Evolutionary conservation across 257 asterid genomes (phyloP), one percentile per base, ranked within the genome.

Genomic region (Solanum verrucosum): DNA sequence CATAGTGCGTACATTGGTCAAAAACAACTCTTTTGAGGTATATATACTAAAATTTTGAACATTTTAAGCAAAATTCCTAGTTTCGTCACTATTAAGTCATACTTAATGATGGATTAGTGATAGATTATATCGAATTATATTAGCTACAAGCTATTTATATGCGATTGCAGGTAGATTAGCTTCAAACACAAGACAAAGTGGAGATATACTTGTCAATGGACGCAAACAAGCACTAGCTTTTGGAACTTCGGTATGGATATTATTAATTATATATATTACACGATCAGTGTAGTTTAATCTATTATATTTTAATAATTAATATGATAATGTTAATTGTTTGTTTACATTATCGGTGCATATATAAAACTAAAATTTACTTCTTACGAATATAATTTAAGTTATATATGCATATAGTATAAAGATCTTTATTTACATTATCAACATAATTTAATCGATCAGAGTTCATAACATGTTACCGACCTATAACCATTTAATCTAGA

Each of bases 201-300:
- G 90, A 42, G 86, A 88, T 12, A 75, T 88, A 59, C 88, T 85
- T 2, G 33, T 88, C 42, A 88, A 88, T 63, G 90, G 88, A 5
- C 72, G 88, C n/a, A 68, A 63, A 20, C 87, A 88, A 77, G 42
- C 83, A 13, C 40, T 88, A 33, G 88, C 90, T 27, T 88, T 70
- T 77, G 90, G 90, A 38, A 88, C 90, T 7, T 88, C 88, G 88
- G 90, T 88, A 88, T 11, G 81, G 5, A 87, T 70, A 70, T 18
- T 86, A 44, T 46, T 15, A 27, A 2, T 81, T 81, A 79, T 23
- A 70, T 70, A 81, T n/a, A 70, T 29, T 35, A 73, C 16, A 8
- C 27, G 16, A 73, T 34, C 44, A 20, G 6, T 15, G 4, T 31
- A 31, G 3, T 31, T 70, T 15, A 70, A 70, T 70, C 3, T 70